Base-by-base conservation (phyloP, 2,329 filamentous ascomycete species). In the Cladosporium sp. region DNA sequence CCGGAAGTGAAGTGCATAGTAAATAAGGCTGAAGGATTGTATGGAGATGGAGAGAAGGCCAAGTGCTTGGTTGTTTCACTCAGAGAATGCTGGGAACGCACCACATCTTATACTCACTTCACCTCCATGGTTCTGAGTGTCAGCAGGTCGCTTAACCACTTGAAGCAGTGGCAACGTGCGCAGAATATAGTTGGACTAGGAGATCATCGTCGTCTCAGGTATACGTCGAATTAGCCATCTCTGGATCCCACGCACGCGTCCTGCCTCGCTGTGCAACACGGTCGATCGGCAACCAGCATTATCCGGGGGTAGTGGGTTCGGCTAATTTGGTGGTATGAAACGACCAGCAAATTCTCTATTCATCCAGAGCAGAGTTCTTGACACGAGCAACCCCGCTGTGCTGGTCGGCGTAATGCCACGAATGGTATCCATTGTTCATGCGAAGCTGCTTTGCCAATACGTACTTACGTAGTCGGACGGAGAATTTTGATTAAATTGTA, bases 51-150 rank as follows among this genome's bases (percentile, higher is more conserved):
- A 20, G 36, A 49, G 37, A 52, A 12, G 20, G 55, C 49, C 47
- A 45, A 59, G 38, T 51, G 55, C 42, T 56, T 56, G 54, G 43
- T 22, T 25, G 54, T 56, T 56, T 56, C 54, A 49, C n/a, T 34
- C 11, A 28, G 22, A 38, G 30, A 43, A 38, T 43, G 28, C 19
- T 38, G 54, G 54, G 54, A 49, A 40, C 25, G n/a, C 20, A 15
- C 34, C 34, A 28, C 30, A 19, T 49, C 36, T 49, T 56, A 56
- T 56, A 56, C 19, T 28, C 25, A 51, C 49, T 51, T 51, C 49
- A 39, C 49, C 49, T 37, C 42, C 30, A 12, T 37, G 36, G 37
- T 28, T 25, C 39, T 37, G 39, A 19, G 20, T 6, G 40, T 36
- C 30, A 45, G 38, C 5, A 22, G 25, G 25, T 55, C 52, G 52